Base-by-base conservation (phyloP, 2,329 filamentous ascomycete species). In the Epichloe brachyelytri region DNA sequence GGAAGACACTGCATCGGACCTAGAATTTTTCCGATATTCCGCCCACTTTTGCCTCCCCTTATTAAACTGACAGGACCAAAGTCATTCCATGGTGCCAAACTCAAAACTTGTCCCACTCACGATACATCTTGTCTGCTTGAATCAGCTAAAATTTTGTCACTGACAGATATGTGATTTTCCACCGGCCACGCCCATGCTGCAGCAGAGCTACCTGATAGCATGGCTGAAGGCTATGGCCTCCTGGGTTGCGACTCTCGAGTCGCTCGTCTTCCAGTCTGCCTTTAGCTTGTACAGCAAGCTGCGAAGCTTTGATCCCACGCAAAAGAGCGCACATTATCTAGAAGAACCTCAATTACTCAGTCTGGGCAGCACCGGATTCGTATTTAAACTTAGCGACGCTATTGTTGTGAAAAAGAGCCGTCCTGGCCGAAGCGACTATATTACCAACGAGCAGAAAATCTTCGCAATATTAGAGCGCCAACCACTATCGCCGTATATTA, bases 371-470 rank as follows among this genome's bases (percentile, higher is more conserved):
- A 50, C 52, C 20, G 50, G 54, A 43, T 50, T 54, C 3, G 48
- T 50, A 10, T 54, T 45, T 36, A 50, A 54, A 46, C 44, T 55
- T 7, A 55, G 20, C 47, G 22, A 52, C 37, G 14, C 34, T 20
- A 52, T 55, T 38, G 51, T 50, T n/a, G 51, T 53, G 19, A 55
- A 55, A 20, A 55, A 50, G 30, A 41, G 43, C 37, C 52, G 52
- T 43, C 50, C 37, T 6, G 54, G 48, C n/a, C 45, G 45, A 33
- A 37, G 20, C 6, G 44, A 47, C 22, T n/a, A 45, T 33, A 40
- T 52, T 36, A 22, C 45, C 19, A 19, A 45, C 14, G 52, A 55
- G 40, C 43, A 46, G 30, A 40, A 45, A 8, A 48, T 54, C n/a
- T 54, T 55, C 38, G 43, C 46, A 17, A 50, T 40, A 19, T 39